Base-by-base conservation (phyloP, 1,284 basidiomycete species). In the Puccinia novopanici region DNA sequence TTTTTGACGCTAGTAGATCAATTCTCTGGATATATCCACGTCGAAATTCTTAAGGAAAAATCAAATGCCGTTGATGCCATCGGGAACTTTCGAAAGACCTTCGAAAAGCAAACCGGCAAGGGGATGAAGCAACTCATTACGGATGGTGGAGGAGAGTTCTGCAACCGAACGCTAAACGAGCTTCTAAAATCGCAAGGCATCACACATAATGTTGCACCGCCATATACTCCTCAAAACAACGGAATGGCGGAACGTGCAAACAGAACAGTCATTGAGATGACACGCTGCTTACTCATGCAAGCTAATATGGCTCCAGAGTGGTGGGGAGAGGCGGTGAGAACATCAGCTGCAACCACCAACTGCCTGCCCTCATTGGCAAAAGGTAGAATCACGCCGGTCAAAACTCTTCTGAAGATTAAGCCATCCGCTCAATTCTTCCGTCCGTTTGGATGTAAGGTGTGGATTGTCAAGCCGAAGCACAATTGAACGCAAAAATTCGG, bases 141-240 rank as follows among this genome's bases (percentile, higher is more conserved):
- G 4, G 50, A 72, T 19, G 27, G 45, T 8, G 45, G 45, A 45
- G 45, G 45, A 8, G 45, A 45, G 15, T 45, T 45, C 15, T 6
- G 6, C 45, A 52, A 19, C n/a, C 3, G 50, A 48, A 50, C 24
- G 48, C 48, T 52, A 13, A 9, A 3, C 3, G 52, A 72, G 4
- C 8, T 22, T 2, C 48, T 72, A 2, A 40, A 34, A 1, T 3
- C 9, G 5, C 17, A 3, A 3, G 70, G 45, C 17, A 72, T 72
- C 17, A 4, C 30, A 8, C 70, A 72, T 34, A 54, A 2, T 8
- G 50, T 72, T 3, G 52, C 34, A 37, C 70, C 48, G 17, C 72
- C 72, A 24, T 75, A 75, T 34, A 57, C 48, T 3, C 71, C 48
- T 4, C 45, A 73, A 40, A 19, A 73, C 50, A 73, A 73, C 30